Evolutionary conservation across 306 rosid species (phyloP).

Genomic region (Cicer pinnatifidum): DNA sequence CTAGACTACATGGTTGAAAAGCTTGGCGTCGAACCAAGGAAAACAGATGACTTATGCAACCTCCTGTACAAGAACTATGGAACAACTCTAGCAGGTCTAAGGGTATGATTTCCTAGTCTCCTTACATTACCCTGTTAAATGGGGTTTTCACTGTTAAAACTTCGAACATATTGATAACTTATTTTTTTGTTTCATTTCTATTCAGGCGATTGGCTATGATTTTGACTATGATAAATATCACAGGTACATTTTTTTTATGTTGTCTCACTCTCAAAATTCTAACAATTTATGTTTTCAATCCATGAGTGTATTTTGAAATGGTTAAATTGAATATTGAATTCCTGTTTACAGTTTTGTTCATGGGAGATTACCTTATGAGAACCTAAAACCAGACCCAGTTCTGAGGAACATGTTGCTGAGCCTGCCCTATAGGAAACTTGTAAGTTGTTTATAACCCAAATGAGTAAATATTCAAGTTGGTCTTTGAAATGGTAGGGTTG

Average conservation of each 20-base stretch:
- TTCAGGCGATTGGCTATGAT: conserved; percentile 89
- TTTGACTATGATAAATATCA: conserved; percentile 89
- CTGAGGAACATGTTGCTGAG: conserved; percentile 66
- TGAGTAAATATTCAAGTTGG: background rate
- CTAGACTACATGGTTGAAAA: conserved; percentile 80
- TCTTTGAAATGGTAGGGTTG: no score
- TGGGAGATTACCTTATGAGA: conserved; percentile 92
- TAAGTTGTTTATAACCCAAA: conserved; percentile 48
- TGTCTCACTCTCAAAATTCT: background rate
- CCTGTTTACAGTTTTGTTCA: conserved; percentile 66
- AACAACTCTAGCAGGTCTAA: conserved; percentile 91
- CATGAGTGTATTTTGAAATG: conserved; percentile 14
- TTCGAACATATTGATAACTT: background rate
- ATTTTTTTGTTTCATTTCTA: conserved; percentile 10
- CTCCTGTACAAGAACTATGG: conserved; percentile 84
- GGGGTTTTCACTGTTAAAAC: background rate
- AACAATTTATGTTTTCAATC: background rate
- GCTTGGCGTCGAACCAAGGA: conserved; percentile 70
- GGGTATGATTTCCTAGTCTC: conserved; percentile 56
- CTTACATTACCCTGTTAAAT: background rate
- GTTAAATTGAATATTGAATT: background rate
- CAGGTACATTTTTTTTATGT: conserved; percentile 48
- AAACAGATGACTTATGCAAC: conserved; percentile 59
- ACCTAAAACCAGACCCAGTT: conserved; percentile 75
- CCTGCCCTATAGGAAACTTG: conserved; percentile 78